Base-by-base conservation (phyloP, 768 basidiomycete species). In the Hemileccinum rubropunctum region DNA sequence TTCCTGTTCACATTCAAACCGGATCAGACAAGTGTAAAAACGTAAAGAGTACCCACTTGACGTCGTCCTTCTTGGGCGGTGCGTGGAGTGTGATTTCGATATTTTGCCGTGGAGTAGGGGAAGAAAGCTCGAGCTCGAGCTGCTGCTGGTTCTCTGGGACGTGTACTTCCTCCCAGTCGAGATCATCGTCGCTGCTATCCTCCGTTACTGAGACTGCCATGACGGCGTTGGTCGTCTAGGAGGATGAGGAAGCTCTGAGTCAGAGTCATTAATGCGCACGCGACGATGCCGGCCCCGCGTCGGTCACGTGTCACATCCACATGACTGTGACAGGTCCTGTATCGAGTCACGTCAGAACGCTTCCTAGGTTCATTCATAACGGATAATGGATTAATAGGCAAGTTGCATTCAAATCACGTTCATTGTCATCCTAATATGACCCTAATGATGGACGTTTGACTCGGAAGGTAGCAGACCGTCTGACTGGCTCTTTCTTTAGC, bases 81-180 rank as follows among this genome's bases (percentile, higher is more conserved):
- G 73, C 59, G 58, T 80, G 72, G n/a, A 91, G 74, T 1, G 83
- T 87, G 48, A 92, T 86, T 75, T 91, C 87, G 30, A 92, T 75
- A 59, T 75, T 71, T 40, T 72, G 72, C 61, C 72, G 73, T 23
- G 76, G 72, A 45, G 73, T 2, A 12, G 66, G 56, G n/a, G 41
- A 26, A 28, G 55, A 53, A 35, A 62, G 53, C 35, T 64, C 62
- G 34, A 63, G 56, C 42, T 68, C 65, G 27, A 62, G 20, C n/a
- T 52, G 57, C 7, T 48, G 37, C 37, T 55, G 50, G 13, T 51
- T 36, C n/a, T 66, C 74, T 27, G 79, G 76, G 3, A 88, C 79
- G 35, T 76, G 74, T 13, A 91, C 82, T 64, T 90, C 87, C 65
- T 91, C 87, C 88, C 87, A 89, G 62, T 91, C 88, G 52, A 80